Evolutionary conservation across 805 yeast species (phyloP).

Genomic region (Ogataea minuta): DNA sequence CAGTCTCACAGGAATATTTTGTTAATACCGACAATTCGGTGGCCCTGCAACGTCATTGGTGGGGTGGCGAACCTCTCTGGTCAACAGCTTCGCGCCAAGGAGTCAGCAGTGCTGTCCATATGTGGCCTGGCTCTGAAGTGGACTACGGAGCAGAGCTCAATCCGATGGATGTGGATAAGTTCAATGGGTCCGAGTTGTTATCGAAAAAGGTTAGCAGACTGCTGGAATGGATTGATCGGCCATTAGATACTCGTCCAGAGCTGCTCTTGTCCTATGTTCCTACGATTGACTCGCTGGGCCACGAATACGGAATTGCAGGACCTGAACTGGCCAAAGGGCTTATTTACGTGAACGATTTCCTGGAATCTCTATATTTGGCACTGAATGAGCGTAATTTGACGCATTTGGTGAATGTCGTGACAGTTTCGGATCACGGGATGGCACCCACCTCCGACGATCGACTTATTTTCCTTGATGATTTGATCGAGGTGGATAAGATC

Average conservation of each 20-base stretch:
- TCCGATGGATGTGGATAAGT: slow-evolving; percentile 58
- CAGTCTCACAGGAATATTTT: slow-evolving; percentile 52
- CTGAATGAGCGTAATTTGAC: slow-evolving; percentile 54
- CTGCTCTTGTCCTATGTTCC: slow-evolving; percentile 77
- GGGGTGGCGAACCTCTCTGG: slow-evolving; percentile 96
- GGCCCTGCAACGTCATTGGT: slow-evolving; percentile 59
- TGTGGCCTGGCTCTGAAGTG: slow-evolving; percentile 96
- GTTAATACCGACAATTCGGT: slow-evolving; percentile 54
- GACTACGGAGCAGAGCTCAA: slow-evolving; percentile 44
- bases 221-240: slow-evolving; percentile 64
- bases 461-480: slow-evolving; percentile 68
- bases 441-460: slow-evolving; percentile 77
- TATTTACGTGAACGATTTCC: slow-evolving; percentile 60
- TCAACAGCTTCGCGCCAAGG: slow-evolving; percentile 64
- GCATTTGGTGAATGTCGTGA: slow-evolving; percentile 65
- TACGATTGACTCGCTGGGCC: slow-evolving; percentile 77
- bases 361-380: slow-evolving; percentile 48
- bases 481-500: slow-evolving; percentile 52
- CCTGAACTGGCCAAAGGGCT: slow-evolving; percentile 52
- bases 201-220: slow-evolving; percentile 57
- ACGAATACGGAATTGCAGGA: slow-evolving; percentile 67
- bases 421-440: slow-evolving; percentile 94
- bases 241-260: slow-evolving; percentile 62
- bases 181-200: slow-evolving; percentile 61
- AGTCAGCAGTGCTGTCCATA: slow-evolving; percentile 72